A percentile compares a stretch with the other conserved stretches of the same genome.
Conservation (phyloP, 768 basidiomycete genomes). For the Gymnopilus dilepis region DNA sequence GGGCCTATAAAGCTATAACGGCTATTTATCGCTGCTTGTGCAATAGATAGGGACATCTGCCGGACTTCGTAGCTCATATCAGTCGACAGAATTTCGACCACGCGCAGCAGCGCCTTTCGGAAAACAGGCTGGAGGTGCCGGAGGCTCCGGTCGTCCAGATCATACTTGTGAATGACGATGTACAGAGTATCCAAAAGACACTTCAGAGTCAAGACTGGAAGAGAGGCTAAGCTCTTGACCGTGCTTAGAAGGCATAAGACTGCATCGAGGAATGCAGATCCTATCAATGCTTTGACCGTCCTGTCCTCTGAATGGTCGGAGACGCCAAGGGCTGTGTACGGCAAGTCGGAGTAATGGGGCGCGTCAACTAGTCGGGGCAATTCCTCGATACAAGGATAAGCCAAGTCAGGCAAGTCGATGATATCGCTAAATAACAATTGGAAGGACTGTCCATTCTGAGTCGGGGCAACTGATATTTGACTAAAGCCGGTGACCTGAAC, state of each 20-base stretch:
- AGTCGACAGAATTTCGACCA: slow-evolving; percentile 54
- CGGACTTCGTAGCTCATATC: slow-evolving; percentile 71
- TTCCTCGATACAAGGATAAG: slow-evolving; percentile 63
- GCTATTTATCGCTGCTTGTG: slow-evolving; percentile 66
- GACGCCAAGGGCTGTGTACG: slow-evolving; percentile 47
- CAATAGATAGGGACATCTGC: slow-evolving; percentile 64
- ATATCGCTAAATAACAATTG: slow-evolving; percentile 60
- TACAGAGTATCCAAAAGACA: slow-evolving; percentile 66
- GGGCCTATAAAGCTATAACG: slow-evolving; percentile 59
- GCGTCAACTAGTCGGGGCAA: slow-evolving; percentile 67
- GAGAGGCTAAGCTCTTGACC: slow-evolving; percentile 44
- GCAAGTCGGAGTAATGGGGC: slow-evolving; percentile 50
- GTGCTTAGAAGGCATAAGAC: slow-evolving; percentile 56
- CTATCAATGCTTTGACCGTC: slow-evolving; percentile 54
- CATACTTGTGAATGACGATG: slow-evolving; percentile 75
- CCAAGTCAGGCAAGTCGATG: slow-evolving; percentile 42
- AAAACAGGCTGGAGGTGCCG: slow-evolving; percentile 58
- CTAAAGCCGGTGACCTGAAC: slow-evolving; percentile 59
- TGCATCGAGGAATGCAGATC: slow-evolving; percentile 68
- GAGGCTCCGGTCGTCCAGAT: slow-evolving; percentile 62
- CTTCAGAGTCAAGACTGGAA: slow-evolving; percentile 65
- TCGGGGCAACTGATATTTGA: slow-evolving; percentile 51
- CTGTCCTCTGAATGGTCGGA: slow-evolving; percentile 49
- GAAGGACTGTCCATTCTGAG: slow-evolving; percentile 52
- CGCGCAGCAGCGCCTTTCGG: slow-evolving; percentile 55